phyloP scores from a whole-genome alignment of 2,329 filamentous ascomycete species.

The Penicillium fuscoglaucum region DNA sequence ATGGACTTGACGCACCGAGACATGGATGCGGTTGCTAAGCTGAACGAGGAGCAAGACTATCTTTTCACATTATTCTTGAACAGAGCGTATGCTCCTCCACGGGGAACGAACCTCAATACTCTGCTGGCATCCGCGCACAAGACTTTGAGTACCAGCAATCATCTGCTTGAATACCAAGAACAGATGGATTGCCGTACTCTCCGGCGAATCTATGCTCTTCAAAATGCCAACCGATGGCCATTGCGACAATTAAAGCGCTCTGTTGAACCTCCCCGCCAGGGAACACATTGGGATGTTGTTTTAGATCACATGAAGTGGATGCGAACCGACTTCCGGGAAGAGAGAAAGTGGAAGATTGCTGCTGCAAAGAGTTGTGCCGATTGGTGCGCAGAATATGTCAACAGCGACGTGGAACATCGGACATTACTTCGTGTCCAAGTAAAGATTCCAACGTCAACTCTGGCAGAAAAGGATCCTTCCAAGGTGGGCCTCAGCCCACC shows the following conservation, averaged over 20 bases:
- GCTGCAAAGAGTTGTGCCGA: conserved; percentile 76
- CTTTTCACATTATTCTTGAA: conserved; percentile 65
- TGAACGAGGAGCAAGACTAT: conserved; percentile 57
- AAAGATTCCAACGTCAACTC: conserved; percentile 34
- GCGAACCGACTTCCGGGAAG: conserved; percentile 92
- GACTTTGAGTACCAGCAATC: conserved; percentile 81
- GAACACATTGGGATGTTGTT: conserved; percentile 81
- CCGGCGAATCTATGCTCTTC: conserved; percentile 82
- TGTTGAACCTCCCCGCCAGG: conserved; percentile 73
- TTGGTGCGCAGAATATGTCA: conserved; percentile 81
- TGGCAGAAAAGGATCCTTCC: conserved; percentile 24
- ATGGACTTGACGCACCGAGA: conserved; percentile 41
- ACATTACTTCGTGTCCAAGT: conserved; percentile 66
- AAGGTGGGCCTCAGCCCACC: conserved; percentile 35
- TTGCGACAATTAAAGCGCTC: conserved; percentile 83
- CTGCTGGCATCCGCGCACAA: conserved; percentile 83
- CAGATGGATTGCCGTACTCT: conserved; percentile 84
- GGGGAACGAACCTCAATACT: conserved; percentile 60
- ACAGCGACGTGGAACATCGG: conserved; percentile 63
- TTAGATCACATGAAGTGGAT: conserved; percentile 97
- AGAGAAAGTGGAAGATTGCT: conserved; percentile 88
- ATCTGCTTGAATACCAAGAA: conserved; percentile 79
- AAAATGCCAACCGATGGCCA: conserved; percentile 91
- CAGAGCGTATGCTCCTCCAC: conserved; percentile 56
- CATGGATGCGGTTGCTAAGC: conserved; percentile 49